Evolutionary conservation across 345 rosid species (phyloP), one percentile per base, ranked within the genome.

Genomic region (Firmiana major): DNA sequence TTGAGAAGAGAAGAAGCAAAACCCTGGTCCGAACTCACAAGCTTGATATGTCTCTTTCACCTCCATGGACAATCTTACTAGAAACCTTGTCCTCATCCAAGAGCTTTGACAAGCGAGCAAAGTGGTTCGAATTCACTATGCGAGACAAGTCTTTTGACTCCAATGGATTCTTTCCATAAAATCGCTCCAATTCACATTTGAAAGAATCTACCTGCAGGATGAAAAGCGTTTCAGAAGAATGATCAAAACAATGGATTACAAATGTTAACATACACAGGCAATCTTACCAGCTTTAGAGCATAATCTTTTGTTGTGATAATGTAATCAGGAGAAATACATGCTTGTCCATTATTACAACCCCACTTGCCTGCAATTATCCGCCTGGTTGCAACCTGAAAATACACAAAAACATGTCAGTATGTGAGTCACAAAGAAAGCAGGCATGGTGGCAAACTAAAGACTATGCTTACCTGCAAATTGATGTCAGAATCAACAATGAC

Each of bases 261-360:
- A 65, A 77, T 43, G 26, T 53, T 40, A 31, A 46, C 63, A 78
- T 43, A 67, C 43, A 82, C 75, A 57, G 54, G 38, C 63, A 81
- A 80, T 46, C 79, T 83, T 89, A 96, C 99, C 95, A 96, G 38
- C 82, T 91, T 87, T 51, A 86, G 88, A 73, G 94, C 92, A 81
- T 16, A 76, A 49, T 87, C 91, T 81, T 90, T 94, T 38, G 95
- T 91, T 7, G 97, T 91, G 77, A 96, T 54, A 73, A 92, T 66
- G 74, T 94, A 92, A 84, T 96, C 99, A 31, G 99, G 89, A 77
- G 99, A 88, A 75, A 96, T 12, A 49, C 99, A 96, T 10, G 98
- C 92, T 77, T 96, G 99, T 58, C 99, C 99, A 49, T 90, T 96
- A 78, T 94, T 96, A 65, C 86, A 82, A 24, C 95, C 92, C 99